Conservation (phyloP, 345 rosid genomes). For the Dipteronia sinensis region DNA sequence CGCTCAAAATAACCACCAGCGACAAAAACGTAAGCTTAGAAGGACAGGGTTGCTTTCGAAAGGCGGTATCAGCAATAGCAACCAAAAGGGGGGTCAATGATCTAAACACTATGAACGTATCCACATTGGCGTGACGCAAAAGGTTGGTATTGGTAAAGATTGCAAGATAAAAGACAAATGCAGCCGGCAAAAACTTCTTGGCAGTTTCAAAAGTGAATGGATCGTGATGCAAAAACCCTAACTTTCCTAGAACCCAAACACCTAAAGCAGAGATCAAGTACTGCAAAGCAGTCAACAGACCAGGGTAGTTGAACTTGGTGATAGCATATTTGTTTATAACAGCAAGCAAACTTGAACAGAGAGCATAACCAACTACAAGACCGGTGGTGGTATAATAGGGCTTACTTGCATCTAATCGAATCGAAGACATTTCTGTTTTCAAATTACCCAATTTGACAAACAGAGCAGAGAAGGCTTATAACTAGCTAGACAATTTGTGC, state of each 20-base stretch:
- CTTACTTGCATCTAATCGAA: constrained; percentile 45
- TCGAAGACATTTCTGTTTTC: constrained; percentile 34
- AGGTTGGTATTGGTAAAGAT: constrained; percentile 97
- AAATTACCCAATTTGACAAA: background rate
- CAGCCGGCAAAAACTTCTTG: constrained; percentile 96
- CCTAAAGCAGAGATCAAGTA: constrained; percentile 79
- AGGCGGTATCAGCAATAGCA: constrained; percentile 81
- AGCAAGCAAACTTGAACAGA: constrained; percentile 97
- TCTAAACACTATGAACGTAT: constrained; percentile 90
- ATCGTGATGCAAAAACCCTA: constrained; percentile 81
- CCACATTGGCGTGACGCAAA: constrained; percentile 95
- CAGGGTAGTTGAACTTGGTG: constrained; percentile 85
- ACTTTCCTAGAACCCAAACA: constrained; percentile 80
- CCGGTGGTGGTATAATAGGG: constrained; percentile 70
- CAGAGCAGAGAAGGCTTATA: background rate
- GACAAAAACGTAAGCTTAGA: constrained; percentile 74
- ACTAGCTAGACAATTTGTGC: background rate
- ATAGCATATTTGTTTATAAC: constrained; percentile 95
- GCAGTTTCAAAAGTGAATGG: constrained; percentile 77
- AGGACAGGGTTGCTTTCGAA: constrained; percentile 83
- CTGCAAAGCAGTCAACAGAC: constrained; percentile 89
- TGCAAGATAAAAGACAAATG: constrained; percentile 85
- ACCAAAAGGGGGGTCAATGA: constrained; percentile 94
- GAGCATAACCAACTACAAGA: constrained; percentile 87
- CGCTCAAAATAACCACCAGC: constrained; percentile 69